Conservation (phyloP, 1,139 yeast species). For the Groenewaldozyma auringiensis region DNA sequence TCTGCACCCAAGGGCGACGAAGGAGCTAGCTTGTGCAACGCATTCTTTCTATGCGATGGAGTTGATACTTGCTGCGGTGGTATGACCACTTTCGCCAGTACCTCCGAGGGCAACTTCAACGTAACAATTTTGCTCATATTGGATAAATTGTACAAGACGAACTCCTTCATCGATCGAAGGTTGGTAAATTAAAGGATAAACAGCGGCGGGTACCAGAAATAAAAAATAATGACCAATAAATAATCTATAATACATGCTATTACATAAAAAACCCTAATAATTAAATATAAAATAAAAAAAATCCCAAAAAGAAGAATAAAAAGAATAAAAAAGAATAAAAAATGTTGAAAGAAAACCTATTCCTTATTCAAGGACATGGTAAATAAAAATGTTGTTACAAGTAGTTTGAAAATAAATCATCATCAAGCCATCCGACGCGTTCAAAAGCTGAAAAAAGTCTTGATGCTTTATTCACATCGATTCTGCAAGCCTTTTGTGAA, state of each 20-base stretch:
- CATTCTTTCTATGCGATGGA: not conserved
- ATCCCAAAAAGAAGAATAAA: not conserved
- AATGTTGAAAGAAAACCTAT: conserved; percentile 6
- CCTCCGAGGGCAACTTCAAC: conserved; percentile 23
- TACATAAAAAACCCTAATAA: conserved; percentile 4
- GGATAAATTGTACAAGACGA: not conserved
- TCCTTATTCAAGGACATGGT: not conserved
- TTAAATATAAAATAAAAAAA: conserved; percentile 7
- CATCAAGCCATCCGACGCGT: conserved; percentile 91
- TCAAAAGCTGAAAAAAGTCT: conserved; percentile 89
- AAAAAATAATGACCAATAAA: conserved; percentile 8
- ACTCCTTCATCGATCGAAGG: not conserved
- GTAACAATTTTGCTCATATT: conserved; percentile 25
- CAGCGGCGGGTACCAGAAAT: too few species aligned
- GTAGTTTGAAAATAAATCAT: conserved; percentile 56
- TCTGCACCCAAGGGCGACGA: conserved; percentile 3
- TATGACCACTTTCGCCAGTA: conserved; percentile 18
- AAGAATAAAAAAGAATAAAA: not conserved
- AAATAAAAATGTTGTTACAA: conserved; percentile 22
- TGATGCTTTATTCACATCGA: conserved; percentile 94
- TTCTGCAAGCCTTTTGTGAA: conserved; percentile 94
- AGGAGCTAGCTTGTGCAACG: conserved; percentile 5
- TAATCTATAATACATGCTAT: conserved; percentile 3
- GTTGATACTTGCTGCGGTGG: not conserved
- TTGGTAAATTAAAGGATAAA: too few species aligned